Conservation (phyloP, 441 rosid species). For the Syzygium syzygioides region DNA sequence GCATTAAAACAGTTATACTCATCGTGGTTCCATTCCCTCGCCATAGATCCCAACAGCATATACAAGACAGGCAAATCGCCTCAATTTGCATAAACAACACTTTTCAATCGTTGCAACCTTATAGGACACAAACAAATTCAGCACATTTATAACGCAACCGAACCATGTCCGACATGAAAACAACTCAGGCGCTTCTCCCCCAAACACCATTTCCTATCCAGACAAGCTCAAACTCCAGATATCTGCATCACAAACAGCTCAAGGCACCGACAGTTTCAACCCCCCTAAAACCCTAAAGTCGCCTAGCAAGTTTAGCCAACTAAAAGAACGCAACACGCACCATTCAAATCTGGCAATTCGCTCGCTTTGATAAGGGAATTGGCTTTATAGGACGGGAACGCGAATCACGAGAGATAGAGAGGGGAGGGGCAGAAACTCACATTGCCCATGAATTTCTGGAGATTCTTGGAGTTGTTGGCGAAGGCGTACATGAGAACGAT, state of each 20-base stretch:
- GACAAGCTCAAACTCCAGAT: not conserved
- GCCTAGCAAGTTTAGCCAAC: not conserved
- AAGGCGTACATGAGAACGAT: slow-evolving; percentile 71
- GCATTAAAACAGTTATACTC: not conserved
- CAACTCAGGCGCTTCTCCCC: not conserved
- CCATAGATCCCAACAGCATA: not conserved
- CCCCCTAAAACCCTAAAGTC: not conserved
- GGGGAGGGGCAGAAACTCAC: slow-evolving; percentile 22
- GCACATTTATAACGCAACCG: not conserved
- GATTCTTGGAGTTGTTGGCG: slow-evolving; percentile 76
- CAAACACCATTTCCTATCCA: not conserved
- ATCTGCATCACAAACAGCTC: not conserved
- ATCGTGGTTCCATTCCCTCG: not conserved
- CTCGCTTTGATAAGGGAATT: not conserved
- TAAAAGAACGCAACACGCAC: not conserved
- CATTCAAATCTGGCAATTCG: not conserved
- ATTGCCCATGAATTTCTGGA: slow-evolving; percentile 80
- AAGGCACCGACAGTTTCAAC: not conserved
- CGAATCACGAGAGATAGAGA: not conserved
- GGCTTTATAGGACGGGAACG: not conserved
- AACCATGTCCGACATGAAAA: not conserved
- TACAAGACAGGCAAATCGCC: not conserved
- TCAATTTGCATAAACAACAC: not conserved
- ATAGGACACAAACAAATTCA: not conserved
- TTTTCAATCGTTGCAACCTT: not conserved